Conservation (phyloP, 176 grass and related monocot genomes). For the Carex cristatella region DNA sequence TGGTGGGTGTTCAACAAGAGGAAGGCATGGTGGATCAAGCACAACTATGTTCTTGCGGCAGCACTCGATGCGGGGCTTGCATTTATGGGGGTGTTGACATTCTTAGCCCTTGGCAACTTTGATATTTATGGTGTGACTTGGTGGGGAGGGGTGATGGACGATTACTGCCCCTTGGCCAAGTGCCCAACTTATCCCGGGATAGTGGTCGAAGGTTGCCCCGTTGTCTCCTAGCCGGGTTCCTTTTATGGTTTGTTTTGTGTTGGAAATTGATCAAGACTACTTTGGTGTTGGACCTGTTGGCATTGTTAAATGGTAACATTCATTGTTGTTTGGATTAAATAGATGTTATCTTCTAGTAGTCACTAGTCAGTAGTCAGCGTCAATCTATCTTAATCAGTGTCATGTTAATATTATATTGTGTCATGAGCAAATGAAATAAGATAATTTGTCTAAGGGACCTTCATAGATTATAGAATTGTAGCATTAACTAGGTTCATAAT, state of each 20-base stretch:
- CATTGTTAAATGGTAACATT: background rate
- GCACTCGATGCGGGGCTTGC: slow-evolving; percentile 29
- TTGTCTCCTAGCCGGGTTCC: background rate
- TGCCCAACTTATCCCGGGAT: slow-evolving; percentile 48
- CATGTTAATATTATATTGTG: background rate
- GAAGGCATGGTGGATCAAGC: slow-evolving; percentile 27
- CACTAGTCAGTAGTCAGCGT: background rate
- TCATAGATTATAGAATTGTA: background rate
- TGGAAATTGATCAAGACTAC: background rate
- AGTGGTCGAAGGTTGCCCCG: slow-evolving; percentile 32
- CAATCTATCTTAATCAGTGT: background rate
- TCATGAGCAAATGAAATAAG: background rate
- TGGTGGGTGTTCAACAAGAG: slow-evolving; percentile 9
- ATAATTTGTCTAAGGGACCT: background rate
- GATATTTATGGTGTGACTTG: slow-evolving; percentile 38
- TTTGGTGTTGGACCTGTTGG: background rate
- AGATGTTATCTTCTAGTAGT: background rate
- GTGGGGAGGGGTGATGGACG: slow-evolving; percentile 47
- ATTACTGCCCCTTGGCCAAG: slow-evolving; percentile 41
- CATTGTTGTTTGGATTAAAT: background rate
- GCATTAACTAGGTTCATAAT: background rate
- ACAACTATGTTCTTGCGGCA: slow-evolving; percentile 34
- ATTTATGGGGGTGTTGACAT: slow-evolving; percentile 45
- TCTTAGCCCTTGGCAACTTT: slow-evolving; percentile 38
- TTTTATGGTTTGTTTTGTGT: background rate